Conservation (phyloP, 2,329 filamentous ascomycete genomes). For the Paramyrothecium roridum region DNA sequence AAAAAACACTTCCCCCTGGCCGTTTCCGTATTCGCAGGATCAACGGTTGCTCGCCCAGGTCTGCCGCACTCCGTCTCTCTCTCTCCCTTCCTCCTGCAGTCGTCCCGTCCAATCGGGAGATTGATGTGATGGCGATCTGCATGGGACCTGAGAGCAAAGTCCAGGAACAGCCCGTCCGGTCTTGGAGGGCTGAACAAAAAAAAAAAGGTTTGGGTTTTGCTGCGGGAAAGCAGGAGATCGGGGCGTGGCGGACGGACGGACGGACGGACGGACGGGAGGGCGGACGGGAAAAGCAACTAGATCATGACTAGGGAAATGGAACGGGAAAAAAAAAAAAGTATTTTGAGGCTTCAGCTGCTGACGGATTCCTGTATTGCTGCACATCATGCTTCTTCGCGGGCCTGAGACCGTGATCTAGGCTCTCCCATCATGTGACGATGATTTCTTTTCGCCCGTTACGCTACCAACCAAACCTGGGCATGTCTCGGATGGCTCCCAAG, state of each 20-base stretch:
- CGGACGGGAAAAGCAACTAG: too few relatives aligned
- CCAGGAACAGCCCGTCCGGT: not conserved
- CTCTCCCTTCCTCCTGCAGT: not conserved
- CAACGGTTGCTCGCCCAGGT: not conserved
- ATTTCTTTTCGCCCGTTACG: not conserved
- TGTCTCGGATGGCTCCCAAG: not conserved
- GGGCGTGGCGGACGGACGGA: too few relatives aligned
- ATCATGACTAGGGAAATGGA: too few relatives aligned
- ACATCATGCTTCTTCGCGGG: not conserved
- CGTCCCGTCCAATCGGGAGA: not conserved
- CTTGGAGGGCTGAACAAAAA: not conserved
- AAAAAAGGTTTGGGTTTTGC: not conserved
- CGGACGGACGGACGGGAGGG: too few relatives aligned
- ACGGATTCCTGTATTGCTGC: not conserved
- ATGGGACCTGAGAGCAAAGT: not conserved
- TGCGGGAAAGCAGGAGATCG: too few relatives aligned
- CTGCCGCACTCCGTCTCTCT: not conserved
- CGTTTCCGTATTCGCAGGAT: constrained; percentile 1
- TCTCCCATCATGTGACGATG: not conserved
- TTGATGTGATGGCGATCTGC: not conserved
- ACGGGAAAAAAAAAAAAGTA: not conserved
- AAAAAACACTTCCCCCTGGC: constrained; percentile 1
- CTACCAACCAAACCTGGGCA: not conserved
- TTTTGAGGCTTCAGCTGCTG: not conserved
- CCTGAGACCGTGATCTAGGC: not conserved